phyloP scores from a whole-genome alignment of 2,329 filamentous ascomycete species.

The Blumeria graminis region DNA sequence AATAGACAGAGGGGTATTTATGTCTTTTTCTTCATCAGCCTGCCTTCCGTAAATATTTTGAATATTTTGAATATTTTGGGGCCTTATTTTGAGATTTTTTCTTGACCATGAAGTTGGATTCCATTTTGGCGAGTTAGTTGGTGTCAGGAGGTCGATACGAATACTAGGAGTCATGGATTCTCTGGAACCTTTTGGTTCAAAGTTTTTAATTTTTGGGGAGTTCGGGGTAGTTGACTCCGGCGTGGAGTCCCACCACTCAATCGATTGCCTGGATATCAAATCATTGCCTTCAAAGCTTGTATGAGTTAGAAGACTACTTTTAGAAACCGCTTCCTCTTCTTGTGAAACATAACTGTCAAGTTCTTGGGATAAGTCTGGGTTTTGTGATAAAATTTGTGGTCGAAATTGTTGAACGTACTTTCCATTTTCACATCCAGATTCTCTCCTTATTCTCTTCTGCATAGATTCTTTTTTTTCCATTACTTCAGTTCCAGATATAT shows the following conservation, averaged over 20 bases:
- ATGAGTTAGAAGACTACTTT: slow-evolving; percentile 5
- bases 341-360: no score
- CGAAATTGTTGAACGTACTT: no score
- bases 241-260: slow-evolving; percentile 22
- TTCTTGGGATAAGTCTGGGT: no score
- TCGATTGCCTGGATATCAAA: slow-evolving; percentile 16
- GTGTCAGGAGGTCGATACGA: background rate
- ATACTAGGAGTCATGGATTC: slow-evolving; percentile 29
- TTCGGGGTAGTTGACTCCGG: slow-evolving; percentile 20
- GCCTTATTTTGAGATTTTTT: background rate
- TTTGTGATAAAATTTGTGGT: no score
- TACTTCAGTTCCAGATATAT: no score
- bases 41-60: background rate
- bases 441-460: no score
- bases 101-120: background rate
- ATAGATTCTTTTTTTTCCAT: no score
- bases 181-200: slow-evolving; percentile 4
- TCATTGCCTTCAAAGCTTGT: slow-evolving; percentile 25
- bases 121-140: background rate
- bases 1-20: background rate
- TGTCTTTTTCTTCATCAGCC: background rate
- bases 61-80: background rate
- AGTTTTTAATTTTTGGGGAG: slow-evolving; percentile 10
- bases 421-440: no score
- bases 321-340: no score